A percentile compares a stretch with the other conserved stretches of the same genome.
phyloP scores from a whole-genome alignment of 345 rosid species.

The Camelina laxa region DNA sequence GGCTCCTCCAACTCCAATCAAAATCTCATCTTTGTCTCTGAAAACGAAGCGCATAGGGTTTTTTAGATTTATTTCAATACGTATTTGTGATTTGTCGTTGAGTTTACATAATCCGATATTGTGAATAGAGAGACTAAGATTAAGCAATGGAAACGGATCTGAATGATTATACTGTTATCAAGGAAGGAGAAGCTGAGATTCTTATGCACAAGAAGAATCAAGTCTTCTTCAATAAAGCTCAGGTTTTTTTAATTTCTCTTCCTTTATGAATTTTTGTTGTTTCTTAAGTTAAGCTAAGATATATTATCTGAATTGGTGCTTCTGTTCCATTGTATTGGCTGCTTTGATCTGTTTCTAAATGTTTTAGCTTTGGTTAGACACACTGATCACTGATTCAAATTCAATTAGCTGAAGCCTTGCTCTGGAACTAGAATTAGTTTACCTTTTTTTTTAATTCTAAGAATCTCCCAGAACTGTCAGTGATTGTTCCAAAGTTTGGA shows the following conservation, averaged over 20 bases:
- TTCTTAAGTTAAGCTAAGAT: not conserved
- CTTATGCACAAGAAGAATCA: slow-evolving; percentile 88
- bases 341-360: not conserved
- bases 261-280: not conserved
- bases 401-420: not conserved
- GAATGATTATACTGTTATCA: slow-evolving; percentile 69
- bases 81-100: not conserved
- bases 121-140: slow-evolving; percentile 12
- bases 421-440: not conserved
- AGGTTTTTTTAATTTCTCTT: slow-evolving; percentile 50
- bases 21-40: not conserved
- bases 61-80: not conserved
- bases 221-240: slow-evolving; percentile 95
- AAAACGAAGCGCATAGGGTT: not conserved
- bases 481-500: not conserved
- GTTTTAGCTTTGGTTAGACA: not conserved
- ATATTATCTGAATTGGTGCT: slow-evolving; percentile 22
- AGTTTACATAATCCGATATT: not conserved
- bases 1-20: not conserved
- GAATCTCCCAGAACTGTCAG: not conserved
- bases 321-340: slow-evolving; percentile 16
- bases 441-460: not conserved
- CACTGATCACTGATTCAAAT: slow-evolving; percentile 2
- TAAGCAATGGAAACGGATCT: slow-evolving; percentile 56
- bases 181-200: slow-evolving; percentile 98